Base-by-base conservation (phyloP, 345 rosid species). In the Corymbia maculata region DNA sequence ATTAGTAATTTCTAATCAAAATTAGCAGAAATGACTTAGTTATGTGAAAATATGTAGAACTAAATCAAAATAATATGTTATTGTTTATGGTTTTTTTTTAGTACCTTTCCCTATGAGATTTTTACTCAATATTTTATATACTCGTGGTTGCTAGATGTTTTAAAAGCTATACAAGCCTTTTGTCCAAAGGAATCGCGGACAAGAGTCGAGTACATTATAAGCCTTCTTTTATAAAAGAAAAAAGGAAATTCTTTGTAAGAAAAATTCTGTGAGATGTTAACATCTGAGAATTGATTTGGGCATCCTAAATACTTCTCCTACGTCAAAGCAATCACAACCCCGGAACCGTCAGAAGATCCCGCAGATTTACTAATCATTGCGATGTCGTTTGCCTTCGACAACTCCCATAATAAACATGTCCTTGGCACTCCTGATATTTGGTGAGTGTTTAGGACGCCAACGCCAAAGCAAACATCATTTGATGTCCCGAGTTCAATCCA, bases 1-100 rank as follows among this genome's bases (percentile, higher is more conserved):
- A 0, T 2, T 1, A 55, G 0, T 2, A 55, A 9, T 55, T 28
- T 55, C 1, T 0, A 4, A 9, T 55, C 13, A 22, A 55, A 55
- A 22, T 55, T 55, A 55, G 0, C 0, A 0, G 24, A 0, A 55
- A 1, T 4, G 1, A 8, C 3, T 55, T 1, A 55, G 21, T 22
- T 55, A 12, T 0, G 0, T 4, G 6, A 55, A 22, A 0, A 4
- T 22, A 0, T 5, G 0, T 59, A 26, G 7, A 1, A 59, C 26
- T 59, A 1, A 5, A 59, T 59, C 26, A 4, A 1, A 0, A 26
- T 2, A 26, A 11, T 26, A 4, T 0, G 42, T 36, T 24, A 26
- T 0, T 0, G 1, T 59, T 2, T 59, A 59, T 24, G 0, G 24
- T 59, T 11, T 7, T 9, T 26, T 59, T 26, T 59, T 26, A 36